phyloP scores from a whole-genome alignment of 345 rosid species.

The Gossypium ekmanianum region DNA sequence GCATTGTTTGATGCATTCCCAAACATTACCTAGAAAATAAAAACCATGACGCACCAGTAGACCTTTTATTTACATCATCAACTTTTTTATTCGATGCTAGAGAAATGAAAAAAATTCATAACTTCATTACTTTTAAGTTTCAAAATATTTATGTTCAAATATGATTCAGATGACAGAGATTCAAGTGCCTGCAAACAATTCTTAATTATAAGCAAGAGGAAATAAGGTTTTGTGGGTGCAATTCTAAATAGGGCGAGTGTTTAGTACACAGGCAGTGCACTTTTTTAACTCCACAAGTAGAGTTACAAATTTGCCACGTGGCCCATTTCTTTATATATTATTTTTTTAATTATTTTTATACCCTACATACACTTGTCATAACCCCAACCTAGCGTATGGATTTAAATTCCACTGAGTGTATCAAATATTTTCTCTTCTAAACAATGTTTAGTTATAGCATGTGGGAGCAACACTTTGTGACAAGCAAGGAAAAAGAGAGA shows the following conservation, averaged over 20 bases:
- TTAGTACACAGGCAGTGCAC: no score
- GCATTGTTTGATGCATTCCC: not conserved
- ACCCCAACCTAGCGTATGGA: no score
- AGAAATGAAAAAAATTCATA: not conserved
- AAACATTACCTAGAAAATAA: not conserved
- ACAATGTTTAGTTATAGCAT: not conserved
- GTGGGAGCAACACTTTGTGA: not conserved
- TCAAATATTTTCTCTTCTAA: not conserved
- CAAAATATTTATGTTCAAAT: not conserved
- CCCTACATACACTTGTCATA: no score
- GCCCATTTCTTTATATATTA: no score
- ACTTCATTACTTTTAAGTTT: not conserved
- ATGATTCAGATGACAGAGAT: not conserved
- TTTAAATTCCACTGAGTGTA: no score
- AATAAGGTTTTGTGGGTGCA: no score
- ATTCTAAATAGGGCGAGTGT: no score
- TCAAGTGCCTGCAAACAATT: not conserved
- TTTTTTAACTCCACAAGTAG: no score
- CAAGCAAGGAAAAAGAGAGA: constrained; percentile 2
- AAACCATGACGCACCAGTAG: not conserved
- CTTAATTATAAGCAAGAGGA: no score
- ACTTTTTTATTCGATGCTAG: not conserved
- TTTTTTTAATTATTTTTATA: no score
- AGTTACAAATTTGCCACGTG: no score
- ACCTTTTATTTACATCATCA: not conserved